Evolutionary conservation across 2,329 filamentous ascomycete genomes (phyloP), one percentile per base, ranked within the genome.

Genomic region (Aspergillus alliaceus): DNA sequence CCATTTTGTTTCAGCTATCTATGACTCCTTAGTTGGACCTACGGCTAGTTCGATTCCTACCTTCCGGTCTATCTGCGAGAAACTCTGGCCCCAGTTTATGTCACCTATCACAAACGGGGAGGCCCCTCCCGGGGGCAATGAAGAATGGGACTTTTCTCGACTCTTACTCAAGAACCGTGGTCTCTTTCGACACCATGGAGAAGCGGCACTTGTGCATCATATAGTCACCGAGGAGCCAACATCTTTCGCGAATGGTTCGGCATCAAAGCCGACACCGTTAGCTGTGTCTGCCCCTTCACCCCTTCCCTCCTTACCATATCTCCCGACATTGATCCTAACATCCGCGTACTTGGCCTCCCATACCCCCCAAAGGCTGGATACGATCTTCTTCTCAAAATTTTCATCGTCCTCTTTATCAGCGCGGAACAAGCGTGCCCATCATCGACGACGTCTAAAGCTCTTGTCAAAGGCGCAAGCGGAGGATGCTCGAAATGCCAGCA

Each of bases 31-130:
- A 12, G 86, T 89, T 49, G 90, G 89, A 61, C 86, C 91, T 47
- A 91, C 91, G 3, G 89, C 89, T 1, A 86, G 92, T 50, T 92
- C 93, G 35, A 81, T 98, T 14, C 82, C 89, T 1, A 84, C 85
- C 11, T 92, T 96, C 64, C 82, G 80, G 3, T 83, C 84, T 34
- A 85, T 89, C 50, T 92, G 90, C 68, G 75, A 84, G 49, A 84
- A 87, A 42, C 82, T 98, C 20, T 99, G 95, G 95, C 87, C 88
- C 11, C 84, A 87, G 4, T 98, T 99, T 73, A 87, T 90, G 1
- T 83, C 85, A 6, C 93, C 93, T 0, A 84, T 98, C 24, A 75
- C 87, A 1, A 84, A 86, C 1, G 89, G 89, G n/a, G 87, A 89
- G 58, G 54, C 61, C 0, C 71, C 76, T 1, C 75, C 73, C 4